Conservation (phyloP, 345 rosid genomes). For the Rubroshorea leprosula region DNA sequence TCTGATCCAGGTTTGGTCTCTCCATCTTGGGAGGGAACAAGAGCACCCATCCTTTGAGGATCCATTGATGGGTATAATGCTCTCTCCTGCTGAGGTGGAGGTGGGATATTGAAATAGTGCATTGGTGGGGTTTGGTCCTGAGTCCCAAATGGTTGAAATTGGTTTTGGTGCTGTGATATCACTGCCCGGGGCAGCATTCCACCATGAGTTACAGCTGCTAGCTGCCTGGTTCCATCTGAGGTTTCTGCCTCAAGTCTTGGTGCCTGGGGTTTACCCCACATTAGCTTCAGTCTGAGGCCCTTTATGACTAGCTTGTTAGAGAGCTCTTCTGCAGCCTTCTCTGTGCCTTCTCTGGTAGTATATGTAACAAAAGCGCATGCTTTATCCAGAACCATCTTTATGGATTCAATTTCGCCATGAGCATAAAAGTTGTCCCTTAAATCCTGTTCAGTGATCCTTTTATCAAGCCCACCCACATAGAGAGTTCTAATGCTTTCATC, state of each 20-base stretch:
- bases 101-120: slow-evolving; percentile 68
- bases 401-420: slow-evolving; percentile 83
- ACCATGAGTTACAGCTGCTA: slow-evolving; percentile 55
- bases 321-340: slow-evolving; percentile 91
- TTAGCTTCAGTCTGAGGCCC: slow-evolving; percentile 83
- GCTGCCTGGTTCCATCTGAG: slow-evolving; percentile 64
- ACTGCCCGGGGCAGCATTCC: slow-evolving; percentile 85
- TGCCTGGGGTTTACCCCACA: slow-evolving; percentile 93
- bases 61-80: slow-evolving; percentile 91
- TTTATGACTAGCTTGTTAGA: slow-evolving; percentile 80
- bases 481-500: slow-evolving; percentile 91
- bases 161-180: slow-evolving; percentile 83
- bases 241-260: slow-evolving; percentile 69
- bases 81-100: slow-evolving; percentile 57
- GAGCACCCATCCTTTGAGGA: slow-evolving; percentile 96
- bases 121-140: slow-evolving; percentile 56
- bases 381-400: slow-evolving; percentile 76
- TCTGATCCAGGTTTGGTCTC: slow-evolving; percentile 48
- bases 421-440: slow-evolving; percentile 84
- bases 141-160: slow-evolving; percentile 33
- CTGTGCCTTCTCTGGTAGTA: slow-evolving; percentile 92
- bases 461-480: slow-evolving; percentile 85
- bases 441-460: slow-evolving; percentile 81
- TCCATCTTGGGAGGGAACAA: slow-evolving; percentile 68
- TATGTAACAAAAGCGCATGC: slow-evolving; percentile 92